These are phyloP conservation scores for Coniella vitis DNA, from an alignment of 2,329 filamentous ascomycete genomes.

Conservation along the genomic window DNA sequence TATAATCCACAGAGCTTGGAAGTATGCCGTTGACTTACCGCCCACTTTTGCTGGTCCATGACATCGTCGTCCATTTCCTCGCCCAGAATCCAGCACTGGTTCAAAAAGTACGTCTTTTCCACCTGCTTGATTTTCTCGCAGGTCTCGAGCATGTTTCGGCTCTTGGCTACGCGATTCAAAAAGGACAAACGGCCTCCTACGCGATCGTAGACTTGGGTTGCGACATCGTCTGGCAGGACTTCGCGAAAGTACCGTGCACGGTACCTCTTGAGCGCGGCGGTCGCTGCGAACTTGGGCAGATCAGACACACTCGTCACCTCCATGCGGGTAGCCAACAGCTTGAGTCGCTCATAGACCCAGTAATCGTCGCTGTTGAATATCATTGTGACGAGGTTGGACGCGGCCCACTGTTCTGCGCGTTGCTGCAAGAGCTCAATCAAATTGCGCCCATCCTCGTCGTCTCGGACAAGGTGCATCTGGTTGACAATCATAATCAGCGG, in stretches of 20 bases:
- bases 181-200: slow-evolving; percentile 87
- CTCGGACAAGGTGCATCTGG: slow-evolving; percentile 81
- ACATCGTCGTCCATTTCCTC: slow-evolving; percentile 63
- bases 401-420: slow-evolving; percentile 93
- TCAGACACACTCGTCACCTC: slow-evolving; percentile 84
- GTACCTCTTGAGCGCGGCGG: slow-evolving; percentile 71
- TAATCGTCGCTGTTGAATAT: slow-evolving; percentile 97
- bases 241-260: slow-evolving; percentile 72
- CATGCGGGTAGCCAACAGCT: slow-evolving; percentile 89
- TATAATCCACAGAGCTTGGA: neutral
- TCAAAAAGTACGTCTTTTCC: slow-evolving; percentile 72
- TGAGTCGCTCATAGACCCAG: slow-evolving; percentile 94
- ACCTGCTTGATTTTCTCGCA: slow-evolving; percentile 60
- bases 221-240: slow-evolving; percentile 41
- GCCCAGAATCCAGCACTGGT: slow-evolving; percentile 69
- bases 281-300: slow-evolving; percentile 69
- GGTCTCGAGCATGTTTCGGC: slow-evolving; percentile 67
- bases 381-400: slow-evolving; percentile 80
- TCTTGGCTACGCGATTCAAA: slow-evolving; percentile 84
- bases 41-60: slow-evolving; percentile 78
- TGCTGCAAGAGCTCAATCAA: slow-evolving; percentile 93
- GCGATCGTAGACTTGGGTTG: slow-evolving; percentile 75
- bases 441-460: slow-evolving; percentile 89
- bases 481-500: slow-evolving; percentile 94
- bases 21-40: slow-evolving; percentile 47